Conservation (phyloP, 331 rosid genomes). For the Malus hybrid region DNA sequence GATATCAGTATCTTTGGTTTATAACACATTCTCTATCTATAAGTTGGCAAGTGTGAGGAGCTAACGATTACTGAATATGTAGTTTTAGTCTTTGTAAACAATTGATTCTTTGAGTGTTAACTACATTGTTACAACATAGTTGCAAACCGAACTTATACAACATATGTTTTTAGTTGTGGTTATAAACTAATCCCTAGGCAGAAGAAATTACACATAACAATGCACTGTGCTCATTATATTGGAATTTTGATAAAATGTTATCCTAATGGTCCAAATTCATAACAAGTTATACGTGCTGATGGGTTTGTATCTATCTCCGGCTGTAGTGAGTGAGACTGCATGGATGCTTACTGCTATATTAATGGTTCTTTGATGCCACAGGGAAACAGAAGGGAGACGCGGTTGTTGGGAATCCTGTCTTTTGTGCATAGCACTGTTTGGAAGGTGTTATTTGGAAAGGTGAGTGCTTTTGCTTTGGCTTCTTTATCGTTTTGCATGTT, state of each 20-base stretch:
- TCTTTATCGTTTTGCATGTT: background rate
- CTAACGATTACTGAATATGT: background rate
- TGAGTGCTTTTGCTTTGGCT: conserved; percentile 19
- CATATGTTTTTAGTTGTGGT: background rate
- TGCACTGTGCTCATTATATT: background rate
- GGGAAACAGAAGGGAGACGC: conserved; percentile 98
- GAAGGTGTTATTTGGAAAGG: conserved; percentile 98
- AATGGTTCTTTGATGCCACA: conserved; percentile 30
- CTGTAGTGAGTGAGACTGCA: background rate
- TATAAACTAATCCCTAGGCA: background rate
- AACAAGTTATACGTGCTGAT: background rate
- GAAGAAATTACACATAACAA: background rate
- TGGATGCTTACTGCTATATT: background rate
- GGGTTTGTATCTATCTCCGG: background rate
- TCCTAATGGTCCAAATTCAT: background rate
- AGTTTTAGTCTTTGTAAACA: background rate
- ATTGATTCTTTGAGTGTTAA: background rate
- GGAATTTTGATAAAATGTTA: background rate
- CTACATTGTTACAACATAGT: background rate
- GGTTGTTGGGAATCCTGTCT: conserved; percentile 79
- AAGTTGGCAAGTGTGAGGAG: background rate
- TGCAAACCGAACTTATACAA: too few relatives aligned
- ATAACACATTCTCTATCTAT: background rate
- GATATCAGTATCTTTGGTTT: background rate
- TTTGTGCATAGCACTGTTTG: conserved; percentile 97